These are phyloP conservation scores for Ilyonectria sp. DNA, from an alignment of 2,329 filamentous ascomycete genomes.

Conservation along the genomic window DNA sequence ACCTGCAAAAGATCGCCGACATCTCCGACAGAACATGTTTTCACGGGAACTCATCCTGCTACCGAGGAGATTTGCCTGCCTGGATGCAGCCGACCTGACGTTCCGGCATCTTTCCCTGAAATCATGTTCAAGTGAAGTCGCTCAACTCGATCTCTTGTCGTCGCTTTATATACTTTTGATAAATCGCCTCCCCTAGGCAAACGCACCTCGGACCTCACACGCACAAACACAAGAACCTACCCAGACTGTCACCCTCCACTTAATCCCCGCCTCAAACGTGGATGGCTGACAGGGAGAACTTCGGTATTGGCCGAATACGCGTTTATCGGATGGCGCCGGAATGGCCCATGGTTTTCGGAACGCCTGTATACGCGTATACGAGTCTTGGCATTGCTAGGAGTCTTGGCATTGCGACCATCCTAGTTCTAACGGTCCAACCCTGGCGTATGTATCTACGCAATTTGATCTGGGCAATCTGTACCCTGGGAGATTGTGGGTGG, in stretches of 20 bases:
- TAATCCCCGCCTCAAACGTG: background rate
- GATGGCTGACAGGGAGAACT: background rate
- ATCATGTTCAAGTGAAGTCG: background rate
- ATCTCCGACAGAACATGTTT: background rate
- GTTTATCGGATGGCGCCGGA: background rate
- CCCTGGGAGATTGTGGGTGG: background rate
- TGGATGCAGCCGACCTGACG: background rate
- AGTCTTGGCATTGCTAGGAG: background rate
- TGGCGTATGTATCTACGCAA: background rate
- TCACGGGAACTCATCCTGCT: background rate
- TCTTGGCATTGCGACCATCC: background rate
- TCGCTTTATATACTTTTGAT: background rate
- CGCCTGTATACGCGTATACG: background rate
- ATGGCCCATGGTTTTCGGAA: background rate
- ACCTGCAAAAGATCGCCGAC: background rate
- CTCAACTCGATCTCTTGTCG: background rate
- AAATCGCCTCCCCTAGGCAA: background rate
- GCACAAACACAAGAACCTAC: background rate
- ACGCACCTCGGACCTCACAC: background rate
- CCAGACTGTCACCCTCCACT: background rate
- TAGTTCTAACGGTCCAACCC: background rate
- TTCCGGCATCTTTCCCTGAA: background rate
- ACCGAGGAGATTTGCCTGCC: background rate
- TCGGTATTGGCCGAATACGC: constrained; percentile 7
- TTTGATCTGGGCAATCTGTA: background rate